phyloP scores from a whole-genome alignment of 768 basidiomycete species.

The Boletus subcaerulescens region DNA sequence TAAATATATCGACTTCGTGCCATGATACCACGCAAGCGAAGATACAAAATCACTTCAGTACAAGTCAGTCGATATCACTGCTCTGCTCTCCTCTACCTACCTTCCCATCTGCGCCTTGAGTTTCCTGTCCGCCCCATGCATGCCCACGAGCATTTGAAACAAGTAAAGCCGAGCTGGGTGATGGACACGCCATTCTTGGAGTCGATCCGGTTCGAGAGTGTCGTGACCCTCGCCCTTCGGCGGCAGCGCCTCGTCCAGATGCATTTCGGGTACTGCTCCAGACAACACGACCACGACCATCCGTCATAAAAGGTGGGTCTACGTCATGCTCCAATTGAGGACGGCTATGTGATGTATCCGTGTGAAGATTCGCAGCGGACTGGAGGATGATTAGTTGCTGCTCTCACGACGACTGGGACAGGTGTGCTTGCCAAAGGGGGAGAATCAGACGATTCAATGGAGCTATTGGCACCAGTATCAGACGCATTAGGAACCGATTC shows the following conservation, averaged over 20 bases:
- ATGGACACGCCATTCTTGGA: constrained; percentile 17
- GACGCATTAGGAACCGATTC: background rate
- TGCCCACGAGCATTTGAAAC: constrained; percentile 16
- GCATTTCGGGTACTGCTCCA: constrained; percentile 33
- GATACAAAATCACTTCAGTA: constrained; percentile 9
- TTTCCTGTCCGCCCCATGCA: constrained; percentile 21
- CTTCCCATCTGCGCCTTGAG: constrained; percentile 17
- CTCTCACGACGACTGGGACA: background rate
- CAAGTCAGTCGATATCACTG: constrained; percentile 10
- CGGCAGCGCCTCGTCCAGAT: constrained; percentile 14
- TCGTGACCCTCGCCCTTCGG: constrained; percentile 22
- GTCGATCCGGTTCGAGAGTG: constrained; percentile 21
- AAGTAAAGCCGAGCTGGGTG: constrained; percentile 5
- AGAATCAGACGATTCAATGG: background rate
- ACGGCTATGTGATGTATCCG: constrained; percentile 6
- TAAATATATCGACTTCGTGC: background rate
- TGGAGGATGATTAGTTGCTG: background rate
- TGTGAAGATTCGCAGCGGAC: background rate
- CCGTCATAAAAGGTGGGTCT: constrained; percentile 58
- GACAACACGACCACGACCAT: constrained; percentile 62
- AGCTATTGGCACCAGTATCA: background rate
- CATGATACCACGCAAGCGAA: constrained; percentile 2
- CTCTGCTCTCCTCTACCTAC: constrained; percentile 11
- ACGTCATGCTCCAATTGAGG: constrained; percentile 32
- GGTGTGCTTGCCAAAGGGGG: background rate